Percentiles rank a stretch among this genome's conserved stretches.
phyloP scores from a whole-genome alignment of 2,329 filamentous ascomycete genomes.

The Epichloe gansuensis region DNA sequence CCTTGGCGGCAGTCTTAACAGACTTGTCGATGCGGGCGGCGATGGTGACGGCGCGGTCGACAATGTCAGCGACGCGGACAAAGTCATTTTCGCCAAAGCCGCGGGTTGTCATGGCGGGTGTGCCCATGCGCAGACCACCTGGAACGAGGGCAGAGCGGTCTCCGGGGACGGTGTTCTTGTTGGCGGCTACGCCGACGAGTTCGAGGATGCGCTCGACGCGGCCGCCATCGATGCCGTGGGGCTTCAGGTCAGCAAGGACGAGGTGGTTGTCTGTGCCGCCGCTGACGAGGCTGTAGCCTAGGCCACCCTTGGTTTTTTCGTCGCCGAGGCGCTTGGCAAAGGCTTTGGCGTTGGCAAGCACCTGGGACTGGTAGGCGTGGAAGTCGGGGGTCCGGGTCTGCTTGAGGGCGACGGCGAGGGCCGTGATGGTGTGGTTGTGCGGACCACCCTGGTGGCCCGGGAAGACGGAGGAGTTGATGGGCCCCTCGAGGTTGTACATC shows the following conservation, averaged over 20 bases:
- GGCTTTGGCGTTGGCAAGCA: slow-evolving; percentile 81
- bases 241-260: slow-evolving; percentile 82
- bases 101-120: slow-evolving; percentile 93
- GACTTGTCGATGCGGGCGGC: slow-evolving; percentile 63
- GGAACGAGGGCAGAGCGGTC: slow-evolving; percentile 89
- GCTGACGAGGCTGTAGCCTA: slow-evolving; percentile 80
- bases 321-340: slow-evolving; percentile 57
- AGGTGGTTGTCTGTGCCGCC: slow-evolving; percentile 97
- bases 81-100: slow-evolving; percentile 89
- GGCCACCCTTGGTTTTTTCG: slow-evolving; percentile 58
- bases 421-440: slow-evolving; percentile 98
- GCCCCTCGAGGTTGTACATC: slow-evolving; percentile 78
- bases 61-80: slow-evolving; percentile 69
- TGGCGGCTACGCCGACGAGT: slow-evolving; percentile 88
- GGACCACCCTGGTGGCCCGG: slow-evolving; percentile 95
- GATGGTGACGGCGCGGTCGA: slow-evolving; percentile 71
- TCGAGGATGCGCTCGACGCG: slow-evolving; percentile 84
- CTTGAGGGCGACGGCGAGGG: slow-evolving; percentile 84
- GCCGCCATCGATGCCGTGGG: slow-evolving; percentile 74
- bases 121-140: slow-evolving; percentile 85
- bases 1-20: slow-evolving; percentile 54
- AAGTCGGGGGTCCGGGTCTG: slow-evolving; percentile 86
- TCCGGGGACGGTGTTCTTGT: slow-evolving; percentile 97
- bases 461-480: slow-evolving; percentile 95
- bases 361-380: slow-evolving; percentile 80